Base-by-base conservation (phyloP, 2,329 filamentous ascomycete genomes). In the Paecilomyces variotii region DNA sequence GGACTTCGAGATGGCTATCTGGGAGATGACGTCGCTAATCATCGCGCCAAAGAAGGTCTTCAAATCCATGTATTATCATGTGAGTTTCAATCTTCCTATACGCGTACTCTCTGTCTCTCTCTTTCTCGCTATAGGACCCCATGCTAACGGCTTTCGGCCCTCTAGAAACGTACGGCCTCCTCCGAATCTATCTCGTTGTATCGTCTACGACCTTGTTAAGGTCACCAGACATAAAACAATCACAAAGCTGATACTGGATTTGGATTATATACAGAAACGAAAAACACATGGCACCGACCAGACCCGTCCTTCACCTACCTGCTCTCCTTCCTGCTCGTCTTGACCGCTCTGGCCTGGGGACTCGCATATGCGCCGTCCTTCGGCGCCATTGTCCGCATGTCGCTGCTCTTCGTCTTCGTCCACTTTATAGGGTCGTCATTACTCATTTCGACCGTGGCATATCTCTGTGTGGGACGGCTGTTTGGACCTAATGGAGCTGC, bases 1-100 rank as follows among this genome's bases (percentile, higher is more conserved):
- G 86, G 86, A 88, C 76, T 88, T 88, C 69, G 86, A 88, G 70
- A 87, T 87, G 79, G 86, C 86, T 24, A 82, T 87, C 64, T 88
- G 86, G 86, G 86, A 88, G 72, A 88, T 88, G 82, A 86, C 84
- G 61, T 84, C 82, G 66, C 76, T 88, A 56, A 78, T 88, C 63
- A 84, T 88, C 68, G 83, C 85, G 32, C 86, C 86, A 0, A 88
- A 87, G 75, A 87, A 87, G 70, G 86, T 88, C 55, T 88, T 88
- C 71, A 79, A 86, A 62, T 86, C 84, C 52, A 87, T 88, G 72
- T 88, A 87, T 72, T 87, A 88, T 67, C 85, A 88, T 74, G 84
- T 86, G 74, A 64, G 79, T 74, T 11, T n/a, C n/a, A 1, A 19
- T 45, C 19, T 54, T 19, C 9, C 45, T 35, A 60, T 30, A 61